Conservation (phyloP, 2,329 filamentous ascomycete species). For the Fusarium denticulatum region DNA sequence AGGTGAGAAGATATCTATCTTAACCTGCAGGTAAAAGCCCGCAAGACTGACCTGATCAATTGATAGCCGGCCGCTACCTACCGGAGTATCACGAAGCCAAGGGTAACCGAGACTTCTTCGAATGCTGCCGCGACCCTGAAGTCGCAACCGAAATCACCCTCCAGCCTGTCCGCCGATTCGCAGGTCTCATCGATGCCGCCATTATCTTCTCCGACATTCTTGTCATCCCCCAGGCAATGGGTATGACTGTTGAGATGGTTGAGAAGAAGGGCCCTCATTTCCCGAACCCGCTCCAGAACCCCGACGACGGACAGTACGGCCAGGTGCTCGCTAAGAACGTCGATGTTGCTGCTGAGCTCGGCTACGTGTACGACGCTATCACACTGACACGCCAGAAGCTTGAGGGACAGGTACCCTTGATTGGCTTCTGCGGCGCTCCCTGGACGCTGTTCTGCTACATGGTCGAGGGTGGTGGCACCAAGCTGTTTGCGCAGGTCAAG, state of each 20-base stretch:
- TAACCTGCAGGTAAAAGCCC: background rate
- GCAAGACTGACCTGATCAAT: conserved; percentile 10
- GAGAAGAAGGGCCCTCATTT: conserved; percentile 98
- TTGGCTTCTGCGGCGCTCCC: conserved; percentile 95
- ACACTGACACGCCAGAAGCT: conserved; percentile 90
- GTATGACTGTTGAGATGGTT: conserved; percentile 98
- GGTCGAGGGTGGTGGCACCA: conserved; percentile 96
- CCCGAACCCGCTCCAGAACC: conserved; percentile 81
- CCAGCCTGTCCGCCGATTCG: conserved; percentile 92
- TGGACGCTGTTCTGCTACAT: conserved; percentile 99
- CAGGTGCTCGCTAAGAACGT: conserved; percentile 80
- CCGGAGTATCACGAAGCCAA: conserved; percentile 98
- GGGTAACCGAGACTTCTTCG: conserved; percentile 91
- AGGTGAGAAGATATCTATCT: conserved; percentile 64
- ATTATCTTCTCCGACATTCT: conserved; percentile 99
- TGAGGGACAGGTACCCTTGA: conserved; percentile 86
- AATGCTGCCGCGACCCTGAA: conserved; percentile 93
- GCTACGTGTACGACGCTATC: conserved; percentile 96
- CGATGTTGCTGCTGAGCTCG: conserved; percentile 84
- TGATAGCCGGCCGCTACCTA: conserved; percentile 88
- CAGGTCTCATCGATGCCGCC: conserved; percentile 89
- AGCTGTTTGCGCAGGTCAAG: conserved; percentile 93
- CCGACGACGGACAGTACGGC: conserved; percentile 84
- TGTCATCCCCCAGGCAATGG: conserved; percentile 96
- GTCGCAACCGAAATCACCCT: conserved; percentile 93